Conservation (phyloP, 805 yeast genomes). For the Diddensiella santjacobensis region DNA sequence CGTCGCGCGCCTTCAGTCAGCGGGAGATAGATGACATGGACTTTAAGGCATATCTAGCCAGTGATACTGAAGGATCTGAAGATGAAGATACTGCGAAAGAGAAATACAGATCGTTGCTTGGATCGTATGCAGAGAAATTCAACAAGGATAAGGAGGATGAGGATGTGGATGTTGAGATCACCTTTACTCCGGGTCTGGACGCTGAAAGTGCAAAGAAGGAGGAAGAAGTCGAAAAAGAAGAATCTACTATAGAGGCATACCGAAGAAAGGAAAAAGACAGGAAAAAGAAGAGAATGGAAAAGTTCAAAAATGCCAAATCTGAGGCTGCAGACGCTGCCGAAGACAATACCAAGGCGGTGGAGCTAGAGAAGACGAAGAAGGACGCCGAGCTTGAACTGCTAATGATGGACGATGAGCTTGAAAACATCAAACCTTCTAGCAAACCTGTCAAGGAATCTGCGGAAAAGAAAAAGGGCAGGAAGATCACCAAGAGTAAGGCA, state of each 20-base stretch:
- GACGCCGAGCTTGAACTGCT: constrained; percentile 72
- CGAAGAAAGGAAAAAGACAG: constrained; percentile 91
- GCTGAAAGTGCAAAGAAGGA: constrained; percentile 28
- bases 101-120: constrained; percentile 55
- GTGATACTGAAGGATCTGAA: constrained; percentile 59
- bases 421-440: constrained; percentile 12
- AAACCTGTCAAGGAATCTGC: constrained; percentile 62
- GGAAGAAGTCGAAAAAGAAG: constrained; percentile 34
- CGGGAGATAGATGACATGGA: constrained; percentile 49
- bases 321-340: constrained; percentile 16
- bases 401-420: constrained; percentile 58
- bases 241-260: constrained; percentile 69
- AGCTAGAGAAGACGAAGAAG: constrained; percentile 38
- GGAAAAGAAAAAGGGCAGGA: constrained; percentile 57
- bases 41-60: constrained; percentile 66
- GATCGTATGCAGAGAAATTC: constrained; percentile 13
- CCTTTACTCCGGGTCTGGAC: constrained; percentile 84
- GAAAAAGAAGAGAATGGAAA: constrained; percentile 76
- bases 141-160: constrained; percentile 14
- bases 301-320: constrained; percentile 55
- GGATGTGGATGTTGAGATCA: constrained; percentile 87
- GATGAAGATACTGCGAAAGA: constrained; percentile 43
- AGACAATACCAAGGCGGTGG: constrained; percentile 20
- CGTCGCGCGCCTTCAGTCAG: constrained; percentile 79
- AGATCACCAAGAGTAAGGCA: constrained; percentile 40